Percentiles rank a stretch among this genome's conserved stretches.
phyloP scores from a whole-genome alignment of 2,329 filamentous ascomycete species.

The Paraconiothyrium sp. region DNA sequence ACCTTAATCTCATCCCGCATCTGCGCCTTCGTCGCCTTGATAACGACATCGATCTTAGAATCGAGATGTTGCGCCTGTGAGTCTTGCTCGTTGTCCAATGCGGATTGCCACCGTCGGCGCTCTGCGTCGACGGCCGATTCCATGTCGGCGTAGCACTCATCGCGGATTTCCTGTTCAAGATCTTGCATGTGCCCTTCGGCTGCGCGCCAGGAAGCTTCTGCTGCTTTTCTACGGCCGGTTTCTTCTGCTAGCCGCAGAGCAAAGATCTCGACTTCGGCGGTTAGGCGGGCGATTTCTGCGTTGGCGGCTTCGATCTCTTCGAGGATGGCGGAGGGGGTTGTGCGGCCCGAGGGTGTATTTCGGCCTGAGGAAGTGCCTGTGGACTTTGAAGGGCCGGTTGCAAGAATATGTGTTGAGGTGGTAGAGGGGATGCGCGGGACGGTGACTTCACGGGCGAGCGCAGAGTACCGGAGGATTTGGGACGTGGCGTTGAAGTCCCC shows the following conservation, averaged over 20 bases:
- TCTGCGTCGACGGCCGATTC: constrained; percentile 80
- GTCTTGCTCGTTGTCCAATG: constrained; percentile 78
- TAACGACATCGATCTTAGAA: constrained; percentile 81
- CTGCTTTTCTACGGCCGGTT: constrained; percentile 72
- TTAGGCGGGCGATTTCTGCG: constrained; percentile 81
- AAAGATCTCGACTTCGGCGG: constrained; percentile 79
- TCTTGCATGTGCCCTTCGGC: constrained; percentile 72
- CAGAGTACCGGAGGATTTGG: constrained; percentile 93
- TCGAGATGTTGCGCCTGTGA: constrained; percentile 86
- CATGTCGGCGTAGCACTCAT: constrained; percentile 89
- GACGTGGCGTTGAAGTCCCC: constrained; percentile 97
- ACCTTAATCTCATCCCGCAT: constrained; percentile 52
- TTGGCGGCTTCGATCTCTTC: constrained; percentile 85
- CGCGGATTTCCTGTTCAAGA: constrained; percentile 84
- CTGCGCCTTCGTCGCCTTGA: constrained; percentile 60
- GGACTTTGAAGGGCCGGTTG: constrained; percentile 41
- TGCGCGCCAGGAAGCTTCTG: constrained; percentile 76
- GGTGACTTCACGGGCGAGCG: constrained; percentile 90
- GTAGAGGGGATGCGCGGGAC: constrained; percentile 88
- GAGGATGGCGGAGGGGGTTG: constrained; percentile 54
- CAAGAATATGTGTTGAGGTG: constrained; percentile 75
- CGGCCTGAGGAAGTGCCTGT: constrained; percentile 39
- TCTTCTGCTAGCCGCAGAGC: constrained; percentile 76
- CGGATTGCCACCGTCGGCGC: constrained; percentile 81
- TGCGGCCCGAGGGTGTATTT: constrained; percentile 55